Evolutionary conservation across 108 stramenopile genomes (phyloP), one percentile per base, ranked within the genome.

Genomic region (Cyclotella atomus): DNA sequence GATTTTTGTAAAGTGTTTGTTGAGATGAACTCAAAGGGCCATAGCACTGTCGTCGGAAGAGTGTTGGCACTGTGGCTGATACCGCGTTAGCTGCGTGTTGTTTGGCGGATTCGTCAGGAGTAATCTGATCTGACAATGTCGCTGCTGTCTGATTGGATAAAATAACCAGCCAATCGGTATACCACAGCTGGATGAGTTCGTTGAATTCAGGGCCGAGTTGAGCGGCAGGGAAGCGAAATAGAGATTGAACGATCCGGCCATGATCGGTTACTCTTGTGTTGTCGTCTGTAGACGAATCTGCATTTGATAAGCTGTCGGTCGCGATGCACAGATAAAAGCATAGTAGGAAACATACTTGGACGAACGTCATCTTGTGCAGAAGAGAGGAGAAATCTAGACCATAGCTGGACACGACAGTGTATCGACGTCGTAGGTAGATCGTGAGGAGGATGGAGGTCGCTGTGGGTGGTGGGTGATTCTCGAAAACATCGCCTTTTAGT

Each of bases 31-130:
- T 43, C 21, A 49, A 19, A 20, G 68, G 62, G 24, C 62, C 71
- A 49, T 81, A 81, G 53, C 79, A 81, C 30, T 74, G 79, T 23
- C 79, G 67, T 20, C 79, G 79, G 35, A 81, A 81, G 21, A 74
- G 5, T 20, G 79, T 81, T 25, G 73, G 67, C 21, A 68, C 79
- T 29, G 66, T 44, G 29, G 68, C 62, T 10, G 73, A 67, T 19
- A 81, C 79, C 6, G 79, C 60, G 46, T 55, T 50, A 47, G 71
- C 34, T 12, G 79, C 72, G 36, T 81, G 79, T 3, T 59, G 10
- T 9, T 25, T 53, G 0, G 73, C 79, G 7, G 73, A 55, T 53
- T 60, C 38, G 49, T 74, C 79, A 3, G 79, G 79, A 9, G 67
- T 81, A 19, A 81, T 81, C 8, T 20, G 34, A 10, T 14, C 12